Conservation (phyloP, 345 rosid genomes). For the Populus pruinosa region DNA sequence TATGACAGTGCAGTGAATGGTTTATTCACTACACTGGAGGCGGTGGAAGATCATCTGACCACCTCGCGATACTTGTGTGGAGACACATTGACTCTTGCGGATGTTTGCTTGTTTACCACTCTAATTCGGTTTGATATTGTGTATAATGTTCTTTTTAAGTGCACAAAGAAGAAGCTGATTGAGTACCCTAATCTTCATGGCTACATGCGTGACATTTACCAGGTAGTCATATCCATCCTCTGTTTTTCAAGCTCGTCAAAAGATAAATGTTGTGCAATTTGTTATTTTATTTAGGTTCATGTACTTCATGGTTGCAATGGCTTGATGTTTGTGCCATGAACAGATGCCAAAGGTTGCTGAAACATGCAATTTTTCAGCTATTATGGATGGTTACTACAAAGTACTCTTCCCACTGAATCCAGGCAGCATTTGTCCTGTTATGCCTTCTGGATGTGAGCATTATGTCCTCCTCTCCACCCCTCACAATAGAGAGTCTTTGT, state of each 20-base stretch:
- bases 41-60: constrained; percentile 52
- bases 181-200: constrained; percentile 70
- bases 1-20: constrained; percentile 66
- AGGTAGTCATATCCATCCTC: constrained; percentile 34
- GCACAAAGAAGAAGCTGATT: constrained; percentile 72
- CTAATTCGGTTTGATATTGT: constrained; percentile 73
- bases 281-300: neutral
- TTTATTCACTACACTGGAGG: constrained; percentile 57
- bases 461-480: constrained; percentile 46
- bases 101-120: constrained; percentile 80
- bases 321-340: neutral
- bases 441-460: constrained; percentile 49
- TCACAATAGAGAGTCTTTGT: constrained; percentile 53
- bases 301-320: neutral
- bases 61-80: constrained; percentile 70
- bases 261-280: no score
- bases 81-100: constrained; percentile 55
- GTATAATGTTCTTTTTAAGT: constrained; percentile 76
- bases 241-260: neutral
- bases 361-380: constrained; percentile 67
- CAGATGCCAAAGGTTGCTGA: constrained; percentile 78
- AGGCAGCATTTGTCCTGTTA: constrained; percentile 60
- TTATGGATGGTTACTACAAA: constrained; percentile 79
- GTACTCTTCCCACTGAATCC: constrained; percentile 82
- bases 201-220: constrained; percentile 70